A percentile compares a stretch with the other conserved stretches of the same genome.
Evolutionary conservation across 208 protist genomes (phyloP).

Genomic region (Naegleria lovaniensis): DNA sequence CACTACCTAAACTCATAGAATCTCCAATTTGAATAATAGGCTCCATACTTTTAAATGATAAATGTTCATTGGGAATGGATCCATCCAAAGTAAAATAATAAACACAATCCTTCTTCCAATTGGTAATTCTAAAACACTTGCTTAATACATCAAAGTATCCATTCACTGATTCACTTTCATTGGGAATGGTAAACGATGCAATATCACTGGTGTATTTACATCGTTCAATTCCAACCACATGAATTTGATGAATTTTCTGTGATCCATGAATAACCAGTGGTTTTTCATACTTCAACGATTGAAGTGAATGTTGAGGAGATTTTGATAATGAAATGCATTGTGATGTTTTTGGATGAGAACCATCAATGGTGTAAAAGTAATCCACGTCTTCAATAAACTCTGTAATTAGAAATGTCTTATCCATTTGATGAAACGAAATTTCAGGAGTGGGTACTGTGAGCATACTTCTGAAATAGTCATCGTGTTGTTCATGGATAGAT

Average conservation of each 20-base stretch:
- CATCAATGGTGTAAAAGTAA: background rate
- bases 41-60: too few relatives aligned
- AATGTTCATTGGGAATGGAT: background rate
- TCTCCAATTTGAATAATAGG: too few relatives aligned
- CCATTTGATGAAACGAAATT: background rate
- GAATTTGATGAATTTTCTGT: background rate
- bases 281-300: conserved; percentile 10
- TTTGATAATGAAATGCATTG: background rate
- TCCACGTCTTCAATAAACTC: background rate
- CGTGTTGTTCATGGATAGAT: background rate
- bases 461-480: background rate
- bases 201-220: background rate
- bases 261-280: background rate
- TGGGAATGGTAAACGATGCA: background rate
- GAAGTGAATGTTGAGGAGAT: background rate
- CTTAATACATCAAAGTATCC: background rate
- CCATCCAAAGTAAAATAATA: background rate
- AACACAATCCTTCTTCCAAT: background rate
- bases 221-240: background rate
- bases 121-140: background rate
- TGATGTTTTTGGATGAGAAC: too few relatives aligned
- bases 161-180: background rate
- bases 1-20: too few relatives aligned
- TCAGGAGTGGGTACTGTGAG: background rate
- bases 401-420: background rate